These are phyloP conservation scores for Phoenix roebelenii DNA, from an alignment of 176 grass and related monocot genomes.

Conservation along the genomic window DNA sequence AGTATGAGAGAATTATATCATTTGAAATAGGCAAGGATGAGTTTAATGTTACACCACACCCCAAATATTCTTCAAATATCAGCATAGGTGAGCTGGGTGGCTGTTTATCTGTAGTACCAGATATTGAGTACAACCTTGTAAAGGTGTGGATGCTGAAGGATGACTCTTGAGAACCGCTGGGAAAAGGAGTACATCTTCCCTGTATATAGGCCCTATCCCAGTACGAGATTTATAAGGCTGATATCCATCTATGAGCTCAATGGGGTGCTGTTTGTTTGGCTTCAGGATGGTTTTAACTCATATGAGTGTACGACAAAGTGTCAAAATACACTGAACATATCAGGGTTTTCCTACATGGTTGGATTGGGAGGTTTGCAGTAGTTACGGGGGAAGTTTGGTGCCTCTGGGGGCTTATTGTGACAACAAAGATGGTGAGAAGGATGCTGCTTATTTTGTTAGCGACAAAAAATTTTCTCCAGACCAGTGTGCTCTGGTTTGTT, in stretches of 20 bases:
- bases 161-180: background rate
- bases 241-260: slow-evolving; percentile 2
- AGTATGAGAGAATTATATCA: background rate
- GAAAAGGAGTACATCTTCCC: background rate
- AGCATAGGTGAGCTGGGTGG: background rate
- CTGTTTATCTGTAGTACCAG: background rate
- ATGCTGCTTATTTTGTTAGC: slow-evolving; percentile 3
- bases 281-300: background rate
- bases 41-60: background rate
- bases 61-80: background rate
- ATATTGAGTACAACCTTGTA: background rate
- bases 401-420: background rate
- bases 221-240: background rate
- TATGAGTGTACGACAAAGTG: background rate
- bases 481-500: slow-evolving; percentile 1
- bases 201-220: background rate
- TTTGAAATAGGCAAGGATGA: slow-evolving; percentile 2
- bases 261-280: slow-evolving; percentile 3
- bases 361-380: slow-evolving; percentile 5
- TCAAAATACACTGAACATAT: background rate
- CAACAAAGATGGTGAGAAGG: background rate
- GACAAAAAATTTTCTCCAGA: background rate
- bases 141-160: slow-evolving; percentile 6
- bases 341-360: slow-evolving; percentile 7
- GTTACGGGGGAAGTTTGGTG: slow-evolving; percentile 1